A percentile compares a stretch with the other conserved stretches of the same genome.
Evolutionary conservation across 139 green algal species (phyloP).

Genomic region (Chlorokybus atmophyticus): DNA sequence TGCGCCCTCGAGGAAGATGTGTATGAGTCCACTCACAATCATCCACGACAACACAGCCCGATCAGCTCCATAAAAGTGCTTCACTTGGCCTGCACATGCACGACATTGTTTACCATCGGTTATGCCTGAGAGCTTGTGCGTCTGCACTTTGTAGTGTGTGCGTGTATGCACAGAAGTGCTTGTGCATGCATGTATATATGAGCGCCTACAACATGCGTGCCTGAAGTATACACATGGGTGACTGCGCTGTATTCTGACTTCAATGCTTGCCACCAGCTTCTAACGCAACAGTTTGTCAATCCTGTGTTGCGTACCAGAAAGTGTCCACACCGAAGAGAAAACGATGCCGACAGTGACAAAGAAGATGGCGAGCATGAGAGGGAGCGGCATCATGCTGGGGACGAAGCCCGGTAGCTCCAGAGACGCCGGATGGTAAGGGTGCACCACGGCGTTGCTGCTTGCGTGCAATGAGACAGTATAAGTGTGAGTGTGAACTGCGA

Average conservation of each 20-base stretch:
- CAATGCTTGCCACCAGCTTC: background rate
- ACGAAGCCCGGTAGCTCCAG: constrained; percentile 46
- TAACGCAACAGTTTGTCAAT: no score
- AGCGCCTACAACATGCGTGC: background rate
- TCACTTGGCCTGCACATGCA: constrained; percentile 7
- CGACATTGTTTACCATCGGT: background rate
- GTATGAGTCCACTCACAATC: constrained; percentile 53
- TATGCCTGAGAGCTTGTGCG: background rate
- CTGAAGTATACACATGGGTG: background rate
- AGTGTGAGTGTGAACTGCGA: no score
- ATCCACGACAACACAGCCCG: constrained; percentile 18
- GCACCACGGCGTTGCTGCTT: no score
- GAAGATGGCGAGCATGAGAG: constrained; percentile 56
- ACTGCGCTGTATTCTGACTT: background rate
- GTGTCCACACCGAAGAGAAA: constrained; percentile 21
- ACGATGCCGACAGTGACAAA: constrained; percentile 33
- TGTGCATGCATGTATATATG: no score
- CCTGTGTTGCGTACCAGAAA: constrained; percentile 1
- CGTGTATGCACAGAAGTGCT: no score
- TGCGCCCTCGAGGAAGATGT: constrained; percentile 64
- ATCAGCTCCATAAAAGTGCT: background rate
- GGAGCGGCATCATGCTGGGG: constrained; percentile 36
- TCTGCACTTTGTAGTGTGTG: background rate
- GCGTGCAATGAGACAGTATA: no score
- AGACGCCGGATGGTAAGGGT: constrained; percentile 58